phyloP scores from a whole-genome alignment of 345 rosid genomes.

The Dimocarpus longan region DNA sequence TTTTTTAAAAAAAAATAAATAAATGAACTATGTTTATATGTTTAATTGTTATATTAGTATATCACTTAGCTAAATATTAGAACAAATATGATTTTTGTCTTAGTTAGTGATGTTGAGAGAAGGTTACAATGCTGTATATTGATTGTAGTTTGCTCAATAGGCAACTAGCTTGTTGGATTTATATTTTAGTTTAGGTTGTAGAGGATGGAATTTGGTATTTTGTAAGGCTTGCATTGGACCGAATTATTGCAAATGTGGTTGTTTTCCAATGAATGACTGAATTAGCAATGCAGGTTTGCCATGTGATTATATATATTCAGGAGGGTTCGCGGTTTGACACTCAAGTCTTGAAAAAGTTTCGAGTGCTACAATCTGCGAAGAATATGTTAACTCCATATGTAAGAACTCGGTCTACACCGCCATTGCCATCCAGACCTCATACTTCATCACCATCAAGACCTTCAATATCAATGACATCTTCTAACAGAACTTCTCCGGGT shows the following conservation, averaged over 20 bases:
- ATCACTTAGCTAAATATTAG: not conserved
- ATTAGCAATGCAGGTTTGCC: slow-evolving; percentile 83
- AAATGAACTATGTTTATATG: no score
- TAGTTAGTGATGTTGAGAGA: not conserved
- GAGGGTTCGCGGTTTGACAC: slow-evolving; percentile 72
- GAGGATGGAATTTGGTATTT: not conserved
- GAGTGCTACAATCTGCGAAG: slow-evolving; percentile 81
- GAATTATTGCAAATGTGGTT: not conserved
- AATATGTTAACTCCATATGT: slow-evolving; percentile 59
- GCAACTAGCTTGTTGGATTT: not conserved
- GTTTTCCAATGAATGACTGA: slow-evolving; percentile 25
- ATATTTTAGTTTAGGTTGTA: not conserved
- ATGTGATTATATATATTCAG: slow-evolving; percentile 61
- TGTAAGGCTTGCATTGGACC: not conserved
- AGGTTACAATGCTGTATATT: not conserved
- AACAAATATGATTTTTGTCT: not conserved
- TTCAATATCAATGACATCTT: slow-evolving; percentile 29
- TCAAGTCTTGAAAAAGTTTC: slow-evolving; percentile 63
- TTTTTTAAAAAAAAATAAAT: no score
- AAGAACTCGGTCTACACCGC: slow-evolving; percentile 49
- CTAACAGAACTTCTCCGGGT: slow-evolving; percentile 45
- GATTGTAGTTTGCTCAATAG: not conserved
- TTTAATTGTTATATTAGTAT: slow-evolving; percentile 1
- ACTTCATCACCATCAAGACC: slow-evolving; percentile 43
- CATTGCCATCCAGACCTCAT: slow-evolving; percentile 53